Evolutionary conservation across 371 early-diverging fungal genomes (phyloP), one percentile per base, ranked within the genome.

Genomic region (Mortierella sp.): DNA sequence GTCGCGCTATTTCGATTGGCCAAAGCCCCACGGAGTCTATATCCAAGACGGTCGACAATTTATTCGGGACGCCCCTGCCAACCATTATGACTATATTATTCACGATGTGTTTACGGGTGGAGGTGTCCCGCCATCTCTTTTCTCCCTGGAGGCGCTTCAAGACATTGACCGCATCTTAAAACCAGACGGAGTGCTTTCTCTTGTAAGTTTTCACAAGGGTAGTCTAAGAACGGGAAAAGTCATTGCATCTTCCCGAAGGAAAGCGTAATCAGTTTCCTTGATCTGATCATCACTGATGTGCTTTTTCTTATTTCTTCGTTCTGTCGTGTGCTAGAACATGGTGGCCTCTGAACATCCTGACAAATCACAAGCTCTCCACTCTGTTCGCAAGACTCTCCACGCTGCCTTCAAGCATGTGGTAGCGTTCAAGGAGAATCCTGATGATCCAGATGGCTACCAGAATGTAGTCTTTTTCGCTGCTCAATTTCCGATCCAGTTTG

Each of bases 61-160:
- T 66, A 77, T 95, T 23, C 85, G 89, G 60, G 64, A 73, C 7
- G 85, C 82, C 0, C 74, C 75, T 0, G 60, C 66, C 4, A 65
- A 56, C 52, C 69, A 79, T 43, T 94, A 94, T 77, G 94, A 95
- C 74, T 94, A 87, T 75, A 83, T 96, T 15, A 74, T 94, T n/a
- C 96, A 95, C 72, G 96, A 96, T 80, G 93, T 96, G 28, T 96
- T 96, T 66, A 91, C 94, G 1, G 95, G 95, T 57, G 96, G 95
- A 0, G 86, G 88, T 2, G 89, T 94, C 2, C 91, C 92, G 1
- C 76, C 83, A 3, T 51, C 74, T 0, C 74, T 96, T 75, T 93
- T 94, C 67, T 88, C 93, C 2, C 75, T 85, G 16, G 90, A 92
- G 68, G 90, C 91, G 0, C 62, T 95, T 23, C 60, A 75, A 45